phyloP scores from a whole-genome alignment of 202 grass and related monocot species.

The Saccharum hybrid region DNA sequence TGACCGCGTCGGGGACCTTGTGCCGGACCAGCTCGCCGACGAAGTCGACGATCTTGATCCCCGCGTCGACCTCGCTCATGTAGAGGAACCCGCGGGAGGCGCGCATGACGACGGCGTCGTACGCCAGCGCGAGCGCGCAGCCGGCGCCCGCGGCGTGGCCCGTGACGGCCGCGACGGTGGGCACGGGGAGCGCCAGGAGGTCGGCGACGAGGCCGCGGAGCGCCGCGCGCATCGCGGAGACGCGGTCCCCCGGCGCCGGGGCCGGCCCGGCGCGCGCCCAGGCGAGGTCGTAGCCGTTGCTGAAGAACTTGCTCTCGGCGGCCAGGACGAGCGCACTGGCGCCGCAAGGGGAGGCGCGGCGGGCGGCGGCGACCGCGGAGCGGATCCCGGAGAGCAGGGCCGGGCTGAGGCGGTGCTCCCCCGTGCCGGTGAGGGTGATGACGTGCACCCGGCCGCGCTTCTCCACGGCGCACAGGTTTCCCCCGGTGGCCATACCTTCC shows the following conservation, averaged over 20 bases:
- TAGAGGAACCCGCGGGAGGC: conserved; percentile 79
- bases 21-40: conserved; percentile 59
- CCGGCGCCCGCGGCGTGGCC: conserved; percentile 72
- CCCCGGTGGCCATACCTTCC: too few species aligned
- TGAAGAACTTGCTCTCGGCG: conserved; percentile 81
- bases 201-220: conserved; percentile 50
- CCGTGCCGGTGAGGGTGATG: too few species aligned
- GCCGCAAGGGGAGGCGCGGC: neutral
- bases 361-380: conserved; percentile 51
- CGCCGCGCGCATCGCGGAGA: neutral
- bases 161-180: conserved; percentile 74
- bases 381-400: conserved; percentile 56
- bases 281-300: conserved; percentile 65
- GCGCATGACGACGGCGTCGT: conserved; percentile 79
- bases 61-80: conserved; percentile 48
- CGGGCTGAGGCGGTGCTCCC: neutral
- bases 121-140: conserved; percentile 57
- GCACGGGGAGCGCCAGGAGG: conserved; percentile 72
- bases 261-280: conserved; percentile 45
- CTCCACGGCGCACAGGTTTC: too few species aligned
- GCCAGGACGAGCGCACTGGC: conserved; percentile 57
- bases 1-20: conserved; percentile 63
- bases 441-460: too few species aligned
- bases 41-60: conserved; percentile 53
- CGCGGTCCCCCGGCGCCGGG: too few species aligned